Evolutionary conservation across 2,329 filamentous ascomycete genomes (phyloP), one percentile per base, ranked within the genome.

Genomic region (Fusarium staphyleae): DNA sequence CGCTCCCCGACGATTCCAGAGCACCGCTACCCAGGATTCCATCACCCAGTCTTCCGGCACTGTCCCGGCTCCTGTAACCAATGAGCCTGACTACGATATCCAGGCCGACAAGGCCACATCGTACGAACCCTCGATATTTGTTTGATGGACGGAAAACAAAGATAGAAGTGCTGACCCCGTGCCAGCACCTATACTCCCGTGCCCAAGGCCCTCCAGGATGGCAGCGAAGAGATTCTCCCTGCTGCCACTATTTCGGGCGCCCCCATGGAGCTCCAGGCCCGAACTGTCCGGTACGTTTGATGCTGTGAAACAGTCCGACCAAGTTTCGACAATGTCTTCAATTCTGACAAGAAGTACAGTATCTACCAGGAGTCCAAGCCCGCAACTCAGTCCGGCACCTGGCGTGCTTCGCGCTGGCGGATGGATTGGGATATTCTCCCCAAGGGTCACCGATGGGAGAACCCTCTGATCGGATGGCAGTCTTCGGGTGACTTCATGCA

Each of bases 391-490:
- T 98, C 93, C 28, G 93, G 95, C 61, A 84, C 86, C 67, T 96
- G 91, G 89, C 87, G 90, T 71, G 79, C 84, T 49, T 86, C 90
- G 72, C 85, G 89, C 70, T 99, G 95, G 95, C 88, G 93, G 43
- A 96, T 99, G 92, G 95, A 99, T 75, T 99, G 95, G 95, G 95
- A 99, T 73, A 86, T 96, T 41, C 82, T 98, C 26, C 77, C 82
- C 67, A 97, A 96, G 79, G 95, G 95, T 57, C 91, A 97, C 77
- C 86, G 95, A 67, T 99, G 95, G 96, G 95, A 99, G 81, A 99
- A 99, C 78, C 91, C 89, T 39, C 78, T 99, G 73, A 99, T 99
- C 86, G 95, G 95, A 56, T 99, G 96, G 96, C 93, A 97, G 74
- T 98, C 93, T 18, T 96, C 92, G 14, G 93, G 84, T 49, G 95